A percentile compares a stretch with the other conserved stretches of the same genome.
Conservation (phyloP, 208 protist species). For the Leishmania turanica region DNA sequence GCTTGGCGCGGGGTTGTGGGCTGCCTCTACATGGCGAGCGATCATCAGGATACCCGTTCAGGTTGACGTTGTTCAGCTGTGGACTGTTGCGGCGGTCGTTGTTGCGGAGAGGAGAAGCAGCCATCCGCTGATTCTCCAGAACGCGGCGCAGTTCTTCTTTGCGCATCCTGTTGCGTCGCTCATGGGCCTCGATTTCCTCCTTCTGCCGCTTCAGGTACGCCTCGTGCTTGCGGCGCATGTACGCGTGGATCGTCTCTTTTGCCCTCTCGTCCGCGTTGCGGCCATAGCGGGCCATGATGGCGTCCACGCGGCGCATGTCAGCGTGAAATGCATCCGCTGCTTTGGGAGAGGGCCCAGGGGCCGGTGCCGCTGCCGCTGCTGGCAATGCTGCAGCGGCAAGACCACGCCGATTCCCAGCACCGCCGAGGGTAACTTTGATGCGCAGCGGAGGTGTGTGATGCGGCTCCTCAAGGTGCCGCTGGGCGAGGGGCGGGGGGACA, state of each 20-base stretch:
- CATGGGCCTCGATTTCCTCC: slow-evolving; percentile 48
- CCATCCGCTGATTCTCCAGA: slow-evolving; percentile 61
- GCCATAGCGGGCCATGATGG: slow-evolving; percentile 82
- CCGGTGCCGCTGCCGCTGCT: neutral
- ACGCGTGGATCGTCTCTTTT: slow-evolving; percentile 87
- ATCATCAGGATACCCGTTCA: neutral
- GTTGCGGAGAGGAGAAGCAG: slow-evolving; percentile 27
- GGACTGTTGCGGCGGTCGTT: slow-evolving; percentile 19
- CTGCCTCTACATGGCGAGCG: slow-evolving; percentile 10
- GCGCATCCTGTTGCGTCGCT: slow-evolving; percentile 58
- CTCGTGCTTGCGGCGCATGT: slow-evolving; percentile 90
- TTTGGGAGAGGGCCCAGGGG: slow-evolving; percentile 8
- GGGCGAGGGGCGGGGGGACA: slow-evolving; percentile 7
- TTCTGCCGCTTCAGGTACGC: slow-evolving; percentile 75
- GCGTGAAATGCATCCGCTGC: slow-evolving; percentile 40
- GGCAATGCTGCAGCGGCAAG: neutral
- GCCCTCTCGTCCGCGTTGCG: slow-evolving; percentile 67
- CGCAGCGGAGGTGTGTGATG: slow-evolving; percentile 13
- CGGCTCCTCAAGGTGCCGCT: slow-evolving; percentile 14
- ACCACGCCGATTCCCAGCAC: slow-evolving; percentile 3
- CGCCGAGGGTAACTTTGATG: slow-evolving; percentile 27
- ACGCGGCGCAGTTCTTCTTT: slow-evolving; percentile 69
- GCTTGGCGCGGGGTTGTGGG: slow-evolving; percentile 11
- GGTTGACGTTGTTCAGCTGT: slow-evolving; percentile 3
- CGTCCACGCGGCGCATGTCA: slow-evolving; percentile 79